phyloP scores from a whole-genome alignment of 495 filamentous ascomycete genomes.

The Tetracladium setigerum region DNA sequence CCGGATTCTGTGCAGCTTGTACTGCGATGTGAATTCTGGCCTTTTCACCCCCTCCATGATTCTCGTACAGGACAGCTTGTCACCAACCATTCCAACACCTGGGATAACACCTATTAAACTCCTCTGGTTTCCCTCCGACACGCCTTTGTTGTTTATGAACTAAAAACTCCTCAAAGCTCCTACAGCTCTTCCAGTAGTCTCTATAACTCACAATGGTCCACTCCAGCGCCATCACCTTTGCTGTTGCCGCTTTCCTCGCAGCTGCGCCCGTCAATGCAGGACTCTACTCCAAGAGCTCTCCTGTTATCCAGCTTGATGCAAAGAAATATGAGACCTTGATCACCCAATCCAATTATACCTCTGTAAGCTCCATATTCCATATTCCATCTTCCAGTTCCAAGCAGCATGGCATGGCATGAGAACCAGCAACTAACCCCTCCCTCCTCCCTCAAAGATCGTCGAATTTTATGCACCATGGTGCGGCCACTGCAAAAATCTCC shows the following conservation, averaged over 20 bases:
- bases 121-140: background rate
- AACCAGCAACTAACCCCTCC: slow-evolving; percentile 2
- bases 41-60: slow-evolving; percentile 1
- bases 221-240: slow-evolving; percentile 23
- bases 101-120: too few relatives aligned
- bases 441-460: slow-evolving; percentile 32
- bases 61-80: slow-evolving; percentile 16
- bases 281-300: slow-evolving; percentile 79
- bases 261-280: slow-evolving; percentile 57
- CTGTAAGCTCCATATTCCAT: slow-evolving; percentile 48
- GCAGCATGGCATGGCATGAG: background rate
- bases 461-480: slow-evolving; percentile 97
- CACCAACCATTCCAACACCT: background rate
- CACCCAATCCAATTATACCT: slow-evolving; percentile 81
- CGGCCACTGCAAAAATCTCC: slow-evolving; percentile 91
- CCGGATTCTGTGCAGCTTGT: slow-evolving; percentile 12
- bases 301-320: slow-evolving; percentile 78
- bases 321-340: slow-evolving; percentile 81
- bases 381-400: background rate
- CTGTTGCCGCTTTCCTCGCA: slow-evolving; percentile 46
- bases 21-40: slow-evolving; percentile 5
- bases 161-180: slow-evolving; percentile 10
- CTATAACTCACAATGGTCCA: slow-evolving; percentile 15
- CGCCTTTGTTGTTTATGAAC: background rate
- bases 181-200: slow-evolving; percentile 19